These are phyloP conservation scores for Neonectria magnoliae DNA, from an alignment of 2,329 filamentous ascomycete species.

Conservation along the genomic window DNA sequence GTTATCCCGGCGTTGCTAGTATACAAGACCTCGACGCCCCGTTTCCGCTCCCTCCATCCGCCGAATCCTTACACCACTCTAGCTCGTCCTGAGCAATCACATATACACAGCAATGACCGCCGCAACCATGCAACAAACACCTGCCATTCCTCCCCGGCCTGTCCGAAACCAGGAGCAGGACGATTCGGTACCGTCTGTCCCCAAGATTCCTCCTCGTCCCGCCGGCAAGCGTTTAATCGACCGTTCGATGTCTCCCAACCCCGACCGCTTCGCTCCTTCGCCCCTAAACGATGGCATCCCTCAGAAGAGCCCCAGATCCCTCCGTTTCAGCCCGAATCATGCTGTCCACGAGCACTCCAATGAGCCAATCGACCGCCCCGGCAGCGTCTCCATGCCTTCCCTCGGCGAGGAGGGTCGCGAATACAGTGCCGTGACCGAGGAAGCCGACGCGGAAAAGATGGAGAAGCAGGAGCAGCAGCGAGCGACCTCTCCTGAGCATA, in stretches of 20 bases:
- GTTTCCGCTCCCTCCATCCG: conserved; percentile 22
- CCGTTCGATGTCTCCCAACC: conserved; percentile 80
- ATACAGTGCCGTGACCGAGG: conserved; percentile 73
- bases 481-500: conserved; percentile 71
- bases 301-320: conserved; percentile 55
- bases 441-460: conserved; percentile 47
- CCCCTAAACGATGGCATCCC: conserved; percentile 80
- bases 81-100: conserved; percentile 32
- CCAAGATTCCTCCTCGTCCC: conserved; percentile 84
- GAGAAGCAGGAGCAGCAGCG: conserved; percentile 51
- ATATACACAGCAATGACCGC: conserved; percentile 56
- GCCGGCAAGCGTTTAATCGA: conserved; percentile 71
- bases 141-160: conserved; percentile 67
- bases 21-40: conserved; percentile 28
- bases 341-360: conserved; percentile 45
- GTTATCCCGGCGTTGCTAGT: conserved; percentile 22
- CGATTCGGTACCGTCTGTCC: conserved; percentile 55
- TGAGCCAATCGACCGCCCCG: conserved; percentile 67
- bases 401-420: conserved; percentile 91
- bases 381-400: conserved; percentile 83
- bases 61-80: conserved; percentile 10
- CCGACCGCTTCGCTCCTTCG: conserved; percentile 84
- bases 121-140: conserved; percentile 60
- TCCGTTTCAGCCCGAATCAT: conserved; percentile 49
- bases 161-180: conserved; percentile 60